phyloP scores from a whole-genome alignment of 2,329 filamentous ascomycete species.

The Xylariales sp. region DNA sequence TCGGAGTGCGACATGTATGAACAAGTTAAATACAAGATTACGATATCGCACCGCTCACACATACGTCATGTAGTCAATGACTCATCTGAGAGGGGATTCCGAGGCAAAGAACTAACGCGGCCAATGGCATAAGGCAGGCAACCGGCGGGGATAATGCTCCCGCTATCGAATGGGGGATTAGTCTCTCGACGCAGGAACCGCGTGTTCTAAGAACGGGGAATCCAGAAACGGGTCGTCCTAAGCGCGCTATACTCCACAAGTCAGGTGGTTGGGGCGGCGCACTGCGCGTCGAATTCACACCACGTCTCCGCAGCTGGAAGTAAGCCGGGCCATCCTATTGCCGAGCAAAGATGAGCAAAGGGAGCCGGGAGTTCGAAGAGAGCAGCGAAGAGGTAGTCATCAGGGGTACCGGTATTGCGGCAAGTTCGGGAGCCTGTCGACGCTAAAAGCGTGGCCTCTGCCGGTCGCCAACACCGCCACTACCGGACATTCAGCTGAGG shows the following conservation, averaged over 20 bases:
- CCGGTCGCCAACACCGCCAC: slow-evolving; percentile 18
- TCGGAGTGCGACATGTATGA: slow-evolving; percentile 6
- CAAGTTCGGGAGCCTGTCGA: background rate
- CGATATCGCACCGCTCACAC: background rate
- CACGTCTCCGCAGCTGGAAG: slow-evolving; percentile 1
- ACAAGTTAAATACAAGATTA: background rate
- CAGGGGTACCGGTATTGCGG: no score
- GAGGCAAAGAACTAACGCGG: no score
- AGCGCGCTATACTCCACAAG: background rate
- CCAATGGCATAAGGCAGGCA: no score
- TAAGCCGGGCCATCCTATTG: slow-evolving; percentile 21
- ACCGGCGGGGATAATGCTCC: no score
- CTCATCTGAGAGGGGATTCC: no score
- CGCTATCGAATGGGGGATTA: no score
- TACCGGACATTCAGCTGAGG: slow-evolving; percentile 24
- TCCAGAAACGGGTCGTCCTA: background rate
- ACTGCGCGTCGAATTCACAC: background rate
- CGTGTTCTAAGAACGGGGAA: background rate
- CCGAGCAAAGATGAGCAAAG: background rate
- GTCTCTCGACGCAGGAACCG: no score
- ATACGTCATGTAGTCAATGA: no score
- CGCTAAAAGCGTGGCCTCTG: background rate
- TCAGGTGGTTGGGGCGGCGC: background rate
- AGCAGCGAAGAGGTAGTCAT: background rate
- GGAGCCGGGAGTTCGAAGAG: background rate